Evolutionary conservation across 345 rosid species (phyloP).

Genomic region (Clarkia xantiana): DNA sequence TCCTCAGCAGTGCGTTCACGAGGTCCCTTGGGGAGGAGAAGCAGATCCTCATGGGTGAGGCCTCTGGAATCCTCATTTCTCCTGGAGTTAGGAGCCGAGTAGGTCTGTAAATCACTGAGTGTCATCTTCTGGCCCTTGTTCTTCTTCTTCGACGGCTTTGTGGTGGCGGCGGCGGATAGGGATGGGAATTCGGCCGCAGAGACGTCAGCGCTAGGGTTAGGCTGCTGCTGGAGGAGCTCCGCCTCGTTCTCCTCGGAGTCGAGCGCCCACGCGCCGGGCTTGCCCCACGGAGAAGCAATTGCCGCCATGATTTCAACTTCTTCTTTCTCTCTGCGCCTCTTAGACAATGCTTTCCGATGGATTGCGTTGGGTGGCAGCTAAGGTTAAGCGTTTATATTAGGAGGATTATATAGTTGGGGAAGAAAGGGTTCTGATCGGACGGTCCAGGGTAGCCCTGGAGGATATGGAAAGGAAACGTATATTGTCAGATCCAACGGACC

Average conservation of each 20-base stretch:
- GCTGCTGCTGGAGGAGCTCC: conserved; percentile 36
- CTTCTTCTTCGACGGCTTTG: conserved; percentile 42
- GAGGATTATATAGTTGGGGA: conserved; percentile 8
- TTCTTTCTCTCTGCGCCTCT: conserved; percentile 3
- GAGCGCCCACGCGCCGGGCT: conserved; percentile 93
- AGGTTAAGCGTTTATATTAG: background rate
- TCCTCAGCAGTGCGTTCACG: conserved; percentile 79
- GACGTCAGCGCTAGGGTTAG: conserved; percentile 7
- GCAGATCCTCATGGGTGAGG: conserved; percentile 44
- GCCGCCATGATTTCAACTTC: conserved; percentile 49
- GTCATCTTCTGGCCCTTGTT: conserved; percentile 64
- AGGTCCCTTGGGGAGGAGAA: conserved; percentile 74
- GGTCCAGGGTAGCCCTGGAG: conserved; percentile 11
- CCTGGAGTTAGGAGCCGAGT: conserved; percentile 17
- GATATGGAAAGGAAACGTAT: background rate
- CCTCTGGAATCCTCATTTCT: conserved; percentile 7
- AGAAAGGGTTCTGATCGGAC: conserved; percentile 21
- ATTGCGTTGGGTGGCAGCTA: conserved; percentile 25
- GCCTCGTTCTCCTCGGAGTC: conserved; percentile 78
- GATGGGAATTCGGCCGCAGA: conserved; percentile 13
- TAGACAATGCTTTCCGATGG: too few species aligned
- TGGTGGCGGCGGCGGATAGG: conserved; percentile 33
- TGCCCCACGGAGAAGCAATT: conserved; percentile 70
- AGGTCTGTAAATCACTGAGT: conserved; percentile 38
- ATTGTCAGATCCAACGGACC: background rate